Base-by-base conservation (phyloP, 768 basidiomycete species). In the Tephrocybe sp. region DNA sequence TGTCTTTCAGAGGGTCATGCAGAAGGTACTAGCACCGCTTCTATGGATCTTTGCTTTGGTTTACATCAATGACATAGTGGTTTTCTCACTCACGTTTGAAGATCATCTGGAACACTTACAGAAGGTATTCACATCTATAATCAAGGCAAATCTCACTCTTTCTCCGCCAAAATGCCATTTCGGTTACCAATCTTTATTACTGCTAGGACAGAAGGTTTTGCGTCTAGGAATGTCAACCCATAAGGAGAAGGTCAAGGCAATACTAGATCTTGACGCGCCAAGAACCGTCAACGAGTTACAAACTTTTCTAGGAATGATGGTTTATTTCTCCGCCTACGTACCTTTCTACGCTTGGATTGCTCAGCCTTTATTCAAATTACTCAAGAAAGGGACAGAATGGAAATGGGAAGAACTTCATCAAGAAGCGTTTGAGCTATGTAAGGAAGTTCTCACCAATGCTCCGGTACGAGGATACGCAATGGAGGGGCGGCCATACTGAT, bases 1-100 rank as follows among this genome's bases (percentile, higher is more conserved):
- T 4, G 57, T 72, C 0, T 75, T 74, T 47, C 74, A 76, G 45
- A 36, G 69, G n/a, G 53, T 72, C 1, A 75, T 76, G 72, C 70
- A 73, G 29, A 39, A 42, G 13, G 50, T 72, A 0, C 54, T 73
- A 0, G 58, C 67, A 0, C 68, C 65, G 0, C 72, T 54, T 46
- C 57, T 74, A 3, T 72, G 72, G 70, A 53, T 70, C 0, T 72
- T 73, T 42, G 50, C 68, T 0, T 41, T 70, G 11, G 72, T 74
- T 0, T 76, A 75, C 41, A 71, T 75, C 15, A 69, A 76, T 41
- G 66, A 76, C 39, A 74, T 30, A 30, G 29, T 30, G 12, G 73
- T 3, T 61, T 74, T 0, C 72, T 30, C 67, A 0, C 25, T 42
- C 21, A 53, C 45, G 0, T 62, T 61, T 1, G 50, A 66, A 0